Evolutionary conservation across 2,329 filamentous ascomycete species (phyloP).

Genomic region (Thermoascus crustaceus): DNA sequence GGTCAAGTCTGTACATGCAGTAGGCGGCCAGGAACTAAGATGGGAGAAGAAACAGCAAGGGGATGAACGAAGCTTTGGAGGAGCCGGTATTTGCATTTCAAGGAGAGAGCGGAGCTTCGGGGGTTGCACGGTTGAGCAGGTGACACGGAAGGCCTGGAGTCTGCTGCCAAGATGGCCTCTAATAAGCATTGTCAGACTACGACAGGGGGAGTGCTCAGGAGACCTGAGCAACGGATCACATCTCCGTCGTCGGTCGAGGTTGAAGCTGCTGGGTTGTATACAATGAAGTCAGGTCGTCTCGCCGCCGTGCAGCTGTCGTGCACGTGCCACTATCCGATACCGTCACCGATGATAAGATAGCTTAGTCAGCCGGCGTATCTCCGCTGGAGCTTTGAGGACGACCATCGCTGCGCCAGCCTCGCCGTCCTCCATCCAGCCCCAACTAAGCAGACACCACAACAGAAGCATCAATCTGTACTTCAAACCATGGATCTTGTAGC

Average conservation of each 20-base stretch:
- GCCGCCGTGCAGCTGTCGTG: no score
- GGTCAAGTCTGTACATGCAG: not conserved
- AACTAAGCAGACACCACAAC: not conserved
- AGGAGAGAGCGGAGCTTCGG: slow-evolving; percentile 1
- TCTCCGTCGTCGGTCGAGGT: no score
- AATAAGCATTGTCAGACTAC: not conserved
- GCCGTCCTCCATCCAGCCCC: no score
- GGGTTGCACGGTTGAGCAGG: not conserved
- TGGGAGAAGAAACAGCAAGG: no score
- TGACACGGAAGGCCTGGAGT: not conserved
- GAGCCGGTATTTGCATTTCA: slow-evolving; percentile 14
- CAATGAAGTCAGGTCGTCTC: not conserved
- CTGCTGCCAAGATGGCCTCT: not conserved
- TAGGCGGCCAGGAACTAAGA: not conserved
- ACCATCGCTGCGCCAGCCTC: no score
- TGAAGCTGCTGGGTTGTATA: not conserved
- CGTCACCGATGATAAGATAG: slow-evolving; percentile 11
- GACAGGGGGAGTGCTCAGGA: no score
- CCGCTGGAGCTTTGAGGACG: no score
- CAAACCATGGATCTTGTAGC: slow-evolving; percentile 90
- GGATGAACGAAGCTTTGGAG: no score
- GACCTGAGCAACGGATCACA: not conserved
- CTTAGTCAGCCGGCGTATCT: not conserved
- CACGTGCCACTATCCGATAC: slow-evolving; percentile 21
- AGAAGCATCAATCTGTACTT: no score